Evolutionary conservation across 768 basidiomycete genomes (phyloP).

Genomic region (Clitopilus hobsonii): DNA sequence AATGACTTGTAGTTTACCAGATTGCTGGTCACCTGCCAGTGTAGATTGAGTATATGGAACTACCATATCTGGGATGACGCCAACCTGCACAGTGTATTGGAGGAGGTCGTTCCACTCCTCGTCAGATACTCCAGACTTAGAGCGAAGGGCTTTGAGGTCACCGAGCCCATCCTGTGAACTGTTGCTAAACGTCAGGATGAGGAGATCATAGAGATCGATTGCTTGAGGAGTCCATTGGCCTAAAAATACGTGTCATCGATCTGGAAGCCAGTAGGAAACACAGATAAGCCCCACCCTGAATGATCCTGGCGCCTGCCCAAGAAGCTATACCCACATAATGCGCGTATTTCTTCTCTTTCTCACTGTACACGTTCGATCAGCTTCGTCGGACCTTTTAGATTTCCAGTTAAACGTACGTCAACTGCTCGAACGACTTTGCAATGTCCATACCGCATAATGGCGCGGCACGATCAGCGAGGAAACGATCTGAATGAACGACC

Average conservation of each 20-base stretch:
- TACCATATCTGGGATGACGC: constrained; percentile 6
- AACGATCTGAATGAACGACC: constrained; percentile 48
- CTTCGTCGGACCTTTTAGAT: background rate
- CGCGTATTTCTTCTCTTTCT: constrained; percentile 74
- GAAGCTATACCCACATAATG: constrained; percentile 68
- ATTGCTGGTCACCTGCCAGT: constrained; percentile 47
- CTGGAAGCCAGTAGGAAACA: background rate
- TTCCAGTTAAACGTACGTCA: constrained; percentile 39
- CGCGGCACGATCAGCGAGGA: constrained; percentile 70
- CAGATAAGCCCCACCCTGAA: constrained; percentile 40
- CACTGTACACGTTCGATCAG: constrained; percentile 30
- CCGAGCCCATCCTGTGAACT: constrained; percentile 42
- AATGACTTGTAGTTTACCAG: constrained; percentile 77
- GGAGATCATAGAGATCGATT: constrained; percentile 60
- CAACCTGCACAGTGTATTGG: constrained; percentile 71
- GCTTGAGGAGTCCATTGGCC: constrained; percentile 80
- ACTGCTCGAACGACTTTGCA: constrained; percentile 59
- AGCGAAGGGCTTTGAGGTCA: constrained; percentile 50
- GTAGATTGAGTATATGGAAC: background rate
- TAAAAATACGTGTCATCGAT: constrained; percentile 10
- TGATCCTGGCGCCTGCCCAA: constrained; percentile 83
- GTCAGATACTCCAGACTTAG: constrained; percentile 44
- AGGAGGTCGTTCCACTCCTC: constrained; percentile 67
- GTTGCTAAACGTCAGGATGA: constrained; percentile 65
- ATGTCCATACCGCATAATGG: constrained; percentile 74